These are phyloP conservation scores for Golubevia pallescens DNA, from an alignment of 1,284 basidiomycete species.

Conservation along the genomic window DNA sequence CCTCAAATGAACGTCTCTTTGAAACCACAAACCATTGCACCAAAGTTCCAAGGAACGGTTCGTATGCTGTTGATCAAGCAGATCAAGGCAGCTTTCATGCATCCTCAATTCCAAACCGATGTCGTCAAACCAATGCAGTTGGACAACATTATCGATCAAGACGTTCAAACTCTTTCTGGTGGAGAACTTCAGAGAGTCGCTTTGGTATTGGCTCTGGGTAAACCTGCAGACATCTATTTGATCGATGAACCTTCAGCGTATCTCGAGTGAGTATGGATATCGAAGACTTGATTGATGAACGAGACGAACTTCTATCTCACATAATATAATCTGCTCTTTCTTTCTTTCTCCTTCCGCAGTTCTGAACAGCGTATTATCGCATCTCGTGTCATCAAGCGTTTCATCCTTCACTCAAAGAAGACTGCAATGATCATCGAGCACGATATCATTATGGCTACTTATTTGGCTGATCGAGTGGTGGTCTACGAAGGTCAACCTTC, in stretches of 20 bases:
- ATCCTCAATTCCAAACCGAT: conserved; percentile 64
- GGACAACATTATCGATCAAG: conserved; percentile 62
- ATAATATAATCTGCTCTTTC: neutral
- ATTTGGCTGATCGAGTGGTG: conserved; percentile 59
- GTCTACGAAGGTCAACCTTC: conserved; percentile 61
- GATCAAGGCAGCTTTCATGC: conserved; percentile 63
- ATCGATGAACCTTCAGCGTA: conserved; percentile 64
- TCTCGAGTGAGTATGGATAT: conserved; percentile 30
- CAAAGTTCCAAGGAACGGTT: conserved; percentile 63
- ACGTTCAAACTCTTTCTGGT: conserved; percentile 62
- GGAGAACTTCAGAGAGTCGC: conserved; percentile 63
- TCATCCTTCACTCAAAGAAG: conserved; percentile 64
- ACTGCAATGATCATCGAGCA: conserved; percentile 64
- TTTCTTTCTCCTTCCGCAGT: conserved; percentile 3
- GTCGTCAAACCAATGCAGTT: conserved; percentile 64
- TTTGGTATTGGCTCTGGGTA: conserved; percentile 58
- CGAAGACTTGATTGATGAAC: neutral
- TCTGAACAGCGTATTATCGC: conserved; percentile 65
- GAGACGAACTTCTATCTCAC: neutral
- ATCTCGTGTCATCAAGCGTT: conserved; percentile 62
- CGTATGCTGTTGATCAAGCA: conserved; percentile 63
- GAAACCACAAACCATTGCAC: conserved; percentile 63
- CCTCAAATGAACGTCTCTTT: conserved; percentile 61
- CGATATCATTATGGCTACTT: conserved; percentile 63
- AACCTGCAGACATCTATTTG: conserved; percentile 62